Evolutionary conservation across 73 alveolate species (phyloP).

Genomic region (Breviolum minutum): DNA sequence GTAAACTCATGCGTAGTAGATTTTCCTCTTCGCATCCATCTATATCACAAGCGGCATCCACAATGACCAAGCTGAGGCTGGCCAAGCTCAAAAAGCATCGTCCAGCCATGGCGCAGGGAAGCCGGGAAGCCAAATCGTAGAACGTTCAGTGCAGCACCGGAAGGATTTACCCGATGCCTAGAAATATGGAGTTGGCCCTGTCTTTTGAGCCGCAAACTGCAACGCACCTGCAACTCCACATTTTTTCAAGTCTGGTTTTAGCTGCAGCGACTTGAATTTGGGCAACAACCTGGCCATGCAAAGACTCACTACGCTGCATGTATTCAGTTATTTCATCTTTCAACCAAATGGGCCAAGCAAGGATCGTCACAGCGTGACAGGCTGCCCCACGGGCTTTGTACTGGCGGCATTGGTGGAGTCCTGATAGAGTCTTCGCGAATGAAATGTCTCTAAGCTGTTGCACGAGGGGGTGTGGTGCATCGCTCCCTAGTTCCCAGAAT

Average conservation of each 20-base stretch:
- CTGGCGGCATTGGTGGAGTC: conserved; percentile 26
- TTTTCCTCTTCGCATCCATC: neutral
- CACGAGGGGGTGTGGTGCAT: too few species aligned
- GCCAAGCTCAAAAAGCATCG: neutral
- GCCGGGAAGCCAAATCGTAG: neutral
- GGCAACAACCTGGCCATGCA: too few species aligned
- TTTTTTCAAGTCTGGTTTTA: too few species aligned
- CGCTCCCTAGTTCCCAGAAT: too few species aligned
- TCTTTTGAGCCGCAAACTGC: neutral
- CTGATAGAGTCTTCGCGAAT: neutral
- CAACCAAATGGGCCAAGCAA: too few species aligned
- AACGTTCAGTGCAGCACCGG: conserved; percentile 30
- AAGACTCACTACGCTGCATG: too few species aligned
- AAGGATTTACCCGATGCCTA: conserved; percentile 46
- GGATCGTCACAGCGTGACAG: too few species aligned
- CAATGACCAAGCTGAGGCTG: neutral
- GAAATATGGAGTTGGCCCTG: neutral
- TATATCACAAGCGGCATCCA: neutral
- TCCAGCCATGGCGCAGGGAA: neutral
- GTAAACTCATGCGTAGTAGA: neutral
- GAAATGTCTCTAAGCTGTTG: too few species aligned
- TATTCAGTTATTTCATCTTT: too few species aligned
- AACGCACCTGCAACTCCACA: too few species aligned
- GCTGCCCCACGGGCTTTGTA: conserved; percentile 3
- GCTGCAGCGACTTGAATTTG: too few species aligned